Conservation (phyloP, 2,329 filamentous ascomycete species). For the Orbilia blumenaviensis region DNA sequence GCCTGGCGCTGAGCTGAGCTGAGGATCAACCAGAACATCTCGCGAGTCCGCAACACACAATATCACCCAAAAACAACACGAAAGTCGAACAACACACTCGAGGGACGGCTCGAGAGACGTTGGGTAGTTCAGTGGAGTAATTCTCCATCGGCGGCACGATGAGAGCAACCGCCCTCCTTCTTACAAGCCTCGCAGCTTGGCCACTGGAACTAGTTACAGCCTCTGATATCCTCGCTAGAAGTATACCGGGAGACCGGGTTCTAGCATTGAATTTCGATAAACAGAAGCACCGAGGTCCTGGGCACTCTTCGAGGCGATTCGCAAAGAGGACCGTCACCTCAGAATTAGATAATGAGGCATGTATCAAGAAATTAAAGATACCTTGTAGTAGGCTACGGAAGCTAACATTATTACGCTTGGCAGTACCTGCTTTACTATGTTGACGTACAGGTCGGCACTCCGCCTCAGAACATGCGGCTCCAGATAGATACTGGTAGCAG, state of each 20-base stretch:
- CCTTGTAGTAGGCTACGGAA: not conserved
- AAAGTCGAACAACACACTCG: not conserved
- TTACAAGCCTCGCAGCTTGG: constrained; percentile 11
- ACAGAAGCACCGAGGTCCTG: not conserved
- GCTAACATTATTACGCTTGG: not conserved
- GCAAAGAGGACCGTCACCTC: constrained; percentile 20
- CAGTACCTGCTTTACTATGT: constrained; percentile 65
- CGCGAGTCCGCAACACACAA: constrained; percentile 10
- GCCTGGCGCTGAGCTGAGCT: too few relatives aligned
- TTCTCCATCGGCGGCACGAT: not conserved
- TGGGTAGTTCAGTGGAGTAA: not conserved
- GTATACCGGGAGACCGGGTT: constrained; percentile 5
- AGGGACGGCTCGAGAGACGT: not conserved
- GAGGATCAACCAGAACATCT: not conserved
- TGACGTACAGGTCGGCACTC: constrained; percentile 69
- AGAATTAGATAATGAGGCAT: constrained; percentile 35
- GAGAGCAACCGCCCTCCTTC: constrained; percentile 12
- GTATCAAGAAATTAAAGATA: not conserved
- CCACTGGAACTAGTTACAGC: not conserved
- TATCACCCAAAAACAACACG: constrained; percentile 37
- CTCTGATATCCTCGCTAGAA: constrained; percentile 13
- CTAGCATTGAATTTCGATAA: constrained; percentile 33
- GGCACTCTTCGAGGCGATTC: constrained; percentile 15
- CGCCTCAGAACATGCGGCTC: constrained; percentile 67
- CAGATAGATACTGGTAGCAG: constrained; percentile 72